These are phyloP conservation scores for Hyaloperonospora brassicae DNA, from an alignment of 352 stramenopile genomes.

Conservation along the genomic window DNA sequence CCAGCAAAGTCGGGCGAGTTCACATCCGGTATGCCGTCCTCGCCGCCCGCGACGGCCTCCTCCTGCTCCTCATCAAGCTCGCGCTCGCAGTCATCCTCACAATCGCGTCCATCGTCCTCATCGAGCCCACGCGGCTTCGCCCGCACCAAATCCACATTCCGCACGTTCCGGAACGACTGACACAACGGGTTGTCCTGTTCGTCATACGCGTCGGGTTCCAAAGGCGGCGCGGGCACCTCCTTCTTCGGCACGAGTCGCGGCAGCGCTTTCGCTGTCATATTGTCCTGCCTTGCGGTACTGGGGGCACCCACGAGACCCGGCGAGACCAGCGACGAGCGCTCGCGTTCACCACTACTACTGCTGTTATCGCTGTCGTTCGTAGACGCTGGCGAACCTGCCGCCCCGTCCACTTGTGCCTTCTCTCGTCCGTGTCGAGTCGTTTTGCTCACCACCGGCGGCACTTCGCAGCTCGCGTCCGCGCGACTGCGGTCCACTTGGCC, in stretches of 20 bases:
- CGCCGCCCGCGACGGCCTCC: constrained; percentile 7
- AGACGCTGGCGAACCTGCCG: too few species aligned
- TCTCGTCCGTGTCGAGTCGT: too few species aligned
- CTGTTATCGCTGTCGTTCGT: too few species aligned
- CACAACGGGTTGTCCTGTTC: constrained; percentile 41
- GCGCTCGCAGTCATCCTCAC: constrained; percentile 2
- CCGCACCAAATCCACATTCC: constrained; percentile 37
- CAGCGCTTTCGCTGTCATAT: constrained; percentile 14
- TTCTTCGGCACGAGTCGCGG: constrained; percentile 23
- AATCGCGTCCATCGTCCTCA: constrained; percentile 14
- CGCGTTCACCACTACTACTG: too few species aligned
- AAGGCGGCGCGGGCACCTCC: constrained; percentile 9
- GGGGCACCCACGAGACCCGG: constrained; percentile 4
- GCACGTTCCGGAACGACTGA: constrained; percentile 45
- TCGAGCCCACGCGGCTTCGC: constrained; percentile 15
- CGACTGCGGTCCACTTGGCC: constrained; percentile 27
- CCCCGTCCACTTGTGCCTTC: too few species aligned
- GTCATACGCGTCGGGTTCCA: constrained; percentile 34
- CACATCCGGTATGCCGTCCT: constrained; percentile 19
- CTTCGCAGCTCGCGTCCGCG: constrained; percentile 36
- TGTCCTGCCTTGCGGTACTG: constrained; percentile 3
- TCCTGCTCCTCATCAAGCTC: constrained; percentile 19
- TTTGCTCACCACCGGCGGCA: constrained; percentile 9
- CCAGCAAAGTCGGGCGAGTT: constrained; percentile 22
- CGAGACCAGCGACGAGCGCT: constrained; percentile 5